These are phyloP conservation scores for Apocynum venetum DNA, from an alignment of 257 asterid species.

Conservation along the genomic window DNA sequence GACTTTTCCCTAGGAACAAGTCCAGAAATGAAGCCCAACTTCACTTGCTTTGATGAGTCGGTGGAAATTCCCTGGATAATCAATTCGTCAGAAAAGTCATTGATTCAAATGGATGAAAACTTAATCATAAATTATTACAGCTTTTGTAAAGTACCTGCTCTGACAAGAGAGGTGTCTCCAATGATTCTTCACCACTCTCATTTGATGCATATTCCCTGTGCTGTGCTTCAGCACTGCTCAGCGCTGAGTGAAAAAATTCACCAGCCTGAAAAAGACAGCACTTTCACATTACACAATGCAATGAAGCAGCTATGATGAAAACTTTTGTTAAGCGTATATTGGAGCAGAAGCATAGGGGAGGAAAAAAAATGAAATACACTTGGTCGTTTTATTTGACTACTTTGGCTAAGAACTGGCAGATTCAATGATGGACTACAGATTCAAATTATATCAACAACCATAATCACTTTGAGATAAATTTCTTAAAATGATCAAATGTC, in stretches of 20 bases:
- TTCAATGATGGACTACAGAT: neutral
- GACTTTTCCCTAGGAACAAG: constrained; percentile 91
- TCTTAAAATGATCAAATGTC: neutral
- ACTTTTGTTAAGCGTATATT: neutral
- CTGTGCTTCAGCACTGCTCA: constrained; percentile 76
- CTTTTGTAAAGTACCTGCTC: constrained; percentile 48
- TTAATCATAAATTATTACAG: neutral
- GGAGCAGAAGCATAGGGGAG: neutral
- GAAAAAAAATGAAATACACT: no score
- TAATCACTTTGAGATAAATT: neutral
- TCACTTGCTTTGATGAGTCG: constrained; percentile 93
- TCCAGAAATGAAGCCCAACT: constrained; percentile 82
- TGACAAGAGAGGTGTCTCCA: constrained; percentile 77
- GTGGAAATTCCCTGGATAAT: constrained; percentile 44
- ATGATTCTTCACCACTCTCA: constrained; percentile 78
- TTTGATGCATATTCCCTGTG: constrained; percentile 64
- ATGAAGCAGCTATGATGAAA: neutral
- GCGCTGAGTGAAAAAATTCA: constrained; percentile 73
- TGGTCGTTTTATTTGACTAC: neutral
- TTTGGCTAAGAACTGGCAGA: neutral
- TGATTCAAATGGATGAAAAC: neutral
- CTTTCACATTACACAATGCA: neutral
- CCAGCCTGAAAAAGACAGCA: constrained; percentile 54
- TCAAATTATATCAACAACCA: neutral
- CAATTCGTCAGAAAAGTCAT: constrained; percentile 14